A percentile compares a stretch with the other conserved stretches of the same genome.
Conservation (phyloP, 768 basidiomycete genomes). For the Russula sp. region DNA sequence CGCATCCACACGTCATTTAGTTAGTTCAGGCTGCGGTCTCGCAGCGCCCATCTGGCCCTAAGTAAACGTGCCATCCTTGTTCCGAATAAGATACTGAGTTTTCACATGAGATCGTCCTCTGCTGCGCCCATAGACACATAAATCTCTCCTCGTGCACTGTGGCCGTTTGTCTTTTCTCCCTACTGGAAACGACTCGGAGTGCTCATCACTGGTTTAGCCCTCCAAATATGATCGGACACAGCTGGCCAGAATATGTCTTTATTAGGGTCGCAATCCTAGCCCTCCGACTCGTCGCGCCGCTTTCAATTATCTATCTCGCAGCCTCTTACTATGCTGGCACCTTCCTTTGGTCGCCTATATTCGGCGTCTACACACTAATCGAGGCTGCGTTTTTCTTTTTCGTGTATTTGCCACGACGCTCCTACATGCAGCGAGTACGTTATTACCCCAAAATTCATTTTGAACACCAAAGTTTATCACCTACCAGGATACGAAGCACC, state of each 20-base stretch:
- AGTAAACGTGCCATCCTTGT: not conserved
- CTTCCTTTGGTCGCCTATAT: conserved; percentile 30
- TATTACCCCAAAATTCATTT: not conserved
- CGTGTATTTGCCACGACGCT: conserved; percentile 44
- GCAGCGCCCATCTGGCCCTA: no score
- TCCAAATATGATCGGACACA: conserved; percentile 30
- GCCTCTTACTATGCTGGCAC: conserved; percentile 26
- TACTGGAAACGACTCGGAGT: not conserved
- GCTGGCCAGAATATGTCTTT: conserved; percentile 45
- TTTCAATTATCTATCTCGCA: conserved; percentile 38
- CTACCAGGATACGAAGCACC: conserved; percentile 30
- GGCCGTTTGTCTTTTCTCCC: not conserved
- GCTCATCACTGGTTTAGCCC: not conserved
- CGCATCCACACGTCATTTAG: not conserved
- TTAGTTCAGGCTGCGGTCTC: no score
- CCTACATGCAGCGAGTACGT: conserved; percentile 45
- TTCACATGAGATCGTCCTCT: conserved; percentile 4
- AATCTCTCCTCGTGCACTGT: not conserved
- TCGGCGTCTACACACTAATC: conserved; percentile 33
- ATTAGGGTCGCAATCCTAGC: conserved; percentile 42
- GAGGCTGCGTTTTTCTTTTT: conserved; percentile 47
- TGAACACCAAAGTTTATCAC: not conserved
- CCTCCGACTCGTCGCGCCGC: conserved; percentile 46
- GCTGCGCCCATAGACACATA: not conserved
- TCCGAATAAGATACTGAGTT: not conserved